Conservation (phyloP, 2,329 filamentous ascomycete species). For the Fusarium sp. region DNA sequence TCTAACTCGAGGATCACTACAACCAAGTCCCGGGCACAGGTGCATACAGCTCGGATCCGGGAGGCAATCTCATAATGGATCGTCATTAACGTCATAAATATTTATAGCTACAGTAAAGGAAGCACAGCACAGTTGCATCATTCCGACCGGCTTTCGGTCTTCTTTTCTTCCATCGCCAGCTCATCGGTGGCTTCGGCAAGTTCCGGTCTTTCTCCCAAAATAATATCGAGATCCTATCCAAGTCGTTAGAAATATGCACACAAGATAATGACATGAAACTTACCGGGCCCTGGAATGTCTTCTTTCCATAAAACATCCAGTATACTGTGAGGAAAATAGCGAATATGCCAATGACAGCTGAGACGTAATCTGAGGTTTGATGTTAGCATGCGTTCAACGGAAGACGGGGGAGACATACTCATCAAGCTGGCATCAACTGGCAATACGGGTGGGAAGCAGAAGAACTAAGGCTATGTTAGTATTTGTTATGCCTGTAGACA, state of each 20-base stretch:
- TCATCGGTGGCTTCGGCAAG: conserved; percentile 16
- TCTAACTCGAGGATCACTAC: neutral
- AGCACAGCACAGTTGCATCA: rapidly evolving
- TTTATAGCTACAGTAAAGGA: rapidly evolving
- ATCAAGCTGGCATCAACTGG: conserved; percentile 32
- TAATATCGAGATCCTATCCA: conserved; percentile 18
- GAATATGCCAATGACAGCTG: conserved; percentile 52
- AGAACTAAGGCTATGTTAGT: conserved; percentile 20
- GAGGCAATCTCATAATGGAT: neutral
- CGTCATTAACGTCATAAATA: neutral
- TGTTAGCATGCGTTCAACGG: neutral
- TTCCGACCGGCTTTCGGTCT: neutral
- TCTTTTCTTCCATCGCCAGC: conserved; percentile 29
- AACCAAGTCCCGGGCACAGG: neutral
- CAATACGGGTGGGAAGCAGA: conserved; percentile 32
- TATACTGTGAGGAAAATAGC: conserved; percentile 17
- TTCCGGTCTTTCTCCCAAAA: conserved; percentile 19
- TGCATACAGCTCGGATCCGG: too few relatives aligned
- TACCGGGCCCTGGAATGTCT: conserved; percentile 35
- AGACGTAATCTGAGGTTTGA: conserved; percentile 48
- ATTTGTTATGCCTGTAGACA: rapidly evolving
- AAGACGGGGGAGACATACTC: neutral
- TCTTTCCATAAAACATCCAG: conserved; percentile 28
- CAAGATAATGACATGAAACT: rapidly evolving
- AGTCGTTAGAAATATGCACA: neutral